Conservation (phyloP, 2,329 filamentous ascomycete species). For the Fusarium udum region DNA sequence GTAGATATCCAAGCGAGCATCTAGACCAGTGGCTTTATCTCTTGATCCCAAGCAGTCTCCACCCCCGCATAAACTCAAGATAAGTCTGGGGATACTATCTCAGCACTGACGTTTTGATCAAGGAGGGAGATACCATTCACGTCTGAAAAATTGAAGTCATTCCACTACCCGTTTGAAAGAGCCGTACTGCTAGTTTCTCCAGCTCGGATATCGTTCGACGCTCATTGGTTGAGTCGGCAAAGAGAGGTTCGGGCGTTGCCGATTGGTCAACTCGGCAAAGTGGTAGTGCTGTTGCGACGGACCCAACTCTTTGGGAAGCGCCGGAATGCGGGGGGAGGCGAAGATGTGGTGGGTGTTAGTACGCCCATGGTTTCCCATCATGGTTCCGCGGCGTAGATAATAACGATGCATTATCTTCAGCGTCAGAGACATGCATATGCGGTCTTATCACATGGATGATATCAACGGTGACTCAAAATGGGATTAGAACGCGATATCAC, state of each 20-base stretch:
- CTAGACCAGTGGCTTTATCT: background rate
- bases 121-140: background rate
- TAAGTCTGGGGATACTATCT: slow-evolving; percentile 11
- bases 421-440: background rate
- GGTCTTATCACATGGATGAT: background rate
- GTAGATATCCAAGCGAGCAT: background rate
- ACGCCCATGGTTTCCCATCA: background rate
- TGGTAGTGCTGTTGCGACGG: background rate
- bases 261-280: slow-evolving; percentile 32
- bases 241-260: background rate
- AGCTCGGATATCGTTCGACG: background rate
- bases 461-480: background rate
- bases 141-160: background rate
- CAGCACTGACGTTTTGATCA: background rate
- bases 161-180: slow-evolving; percentile 4
- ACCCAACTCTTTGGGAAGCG: background rate
- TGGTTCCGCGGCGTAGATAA: background rate
- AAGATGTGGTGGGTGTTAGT: background rate
- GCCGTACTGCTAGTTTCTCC: background rate
- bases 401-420: background rate
- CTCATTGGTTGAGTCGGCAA: slow-evolving; percentile 36
- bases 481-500: background rate
- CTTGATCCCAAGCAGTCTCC: background rate
- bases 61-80: slow-evolving; percentile 14
- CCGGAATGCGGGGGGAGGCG: background rate